Base-by-base conservation (phyloP, 805 yeast genomes). In the Yarrowia phangngaensis region DNA sequence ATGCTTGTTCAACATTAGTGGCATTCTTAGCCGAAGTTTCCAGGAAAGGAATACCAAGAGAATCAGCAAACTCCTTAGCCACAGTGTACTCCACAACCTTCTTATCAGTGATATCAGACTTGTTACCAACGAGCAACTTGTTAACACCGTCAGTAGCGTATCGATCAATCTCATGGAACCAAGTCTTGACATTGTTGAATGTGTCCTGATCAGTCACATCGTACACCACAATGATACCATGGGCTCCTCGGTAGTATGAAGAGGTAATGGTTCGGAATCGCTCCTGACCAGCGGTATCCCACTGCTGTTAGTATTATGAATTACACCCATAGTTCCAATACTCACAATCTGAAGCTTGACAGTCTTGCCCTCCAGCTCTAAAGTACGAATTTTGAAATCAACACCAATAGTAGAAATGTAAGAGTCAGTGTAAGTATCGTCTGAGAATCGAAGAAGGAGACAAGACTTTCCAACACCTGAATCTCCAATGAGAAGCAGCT, bases 241-340 rank as follows among this genome's bases (percentile, higher is more conserved):
- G 97, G 9, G 97, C 96, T 51, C 98, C 98, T 67, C 98, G 83
- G 74, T 90, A 90, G 72, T 90, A 90, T 12, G 96, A 86, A 11
- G 96, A 85, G 9, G 97, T 92, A 70, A 90, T 90, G 45, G 98
- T 92, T 70, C 97, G 82, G 73, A 92, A 92, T 60, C 98, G 75
- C 69, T 92, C 98, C 72, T 92, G 98, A 36, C 98, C 98, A 9
- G 97, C 98, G 51, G 98, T 92, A 66, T 92, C 98, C 98, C 98
- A 92, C 63, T 59, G 45, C n/a, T 4, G 35, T 49, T 41, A 24
- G 47, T 41, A 30, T 8, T 3, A n/a, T 6, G 4, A 8, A 6
- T 7, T 20, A n/a, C 3, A 13, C 7, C 8, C 19, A 8, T 5
- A 7, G 28, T 12, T n/a, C 20, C 13, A 24, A 14, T 17, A 56